Base-by-base conservation (phyloP, 2,329 filamentous ascomycete species). In the Endocalyx cinctus region DNA sequence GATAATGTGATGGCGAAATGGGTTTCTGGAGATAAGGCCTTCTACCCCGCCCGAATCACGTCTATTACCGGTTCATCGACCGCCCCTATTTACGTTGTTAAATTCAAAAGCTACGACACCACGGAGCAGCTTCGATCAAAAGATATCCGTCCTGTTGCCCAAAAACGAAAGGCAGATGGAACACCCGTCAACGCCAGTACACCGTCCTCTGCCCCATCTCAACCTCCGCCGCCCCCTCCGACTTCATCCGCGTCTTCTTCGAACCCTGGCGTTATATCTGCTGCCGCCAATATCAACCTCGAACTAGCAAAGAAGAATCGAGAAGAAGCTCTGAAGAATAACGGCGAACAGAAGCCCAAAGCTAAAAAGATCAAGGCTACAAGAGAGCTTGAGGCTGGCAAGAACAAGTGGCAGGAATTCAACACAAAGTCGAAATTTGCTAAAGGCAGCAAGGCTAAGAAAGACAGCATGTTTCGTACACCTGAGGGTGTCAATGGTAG, bases 401-500 rank as follows among this genome's bases (percentile, higher is more conserved):
- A 95, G 69, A 85, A 67, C 54, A 95, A 92, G 57, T 98, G 92
- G 92, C 84, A 96, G 57, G 86, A 94, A 44, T 98, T 95, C 60
- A 84, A 80, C 45, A 71, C 74, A 53, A 95, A 94, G 59, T 75
- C 72, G 29, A 89, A 87, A 55, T 68, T 78, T 44, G 77, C 70
- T 45, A 83, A 82, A 58, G 46, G 64, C 5, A 63, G 66, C 26
- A 63, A 63, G 34, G 59, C 59, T 16, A 90, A 90, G 67, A 95
- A 95, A 64, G 87, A 95, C 30, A 94, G 87, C 70, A 96, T 96
- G 89, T 96, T 96, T 59, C 81, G 89, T 29, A 96, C 89, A 3
- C 87, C 88, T 1, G 88, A 94, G 19, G 82, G 87, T 41, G 75
- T 92, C 16, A 77, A 87, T 52, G 89, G 85, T 37, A 78, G 88